Percentiles rank a stretch among this genome's conserved stretches.
These are phyloP conservation scores for Aegilops speltoides DNA, from an alignment of 176 grass and related monocot genomes.

Conservation along the genomic window DNA sequence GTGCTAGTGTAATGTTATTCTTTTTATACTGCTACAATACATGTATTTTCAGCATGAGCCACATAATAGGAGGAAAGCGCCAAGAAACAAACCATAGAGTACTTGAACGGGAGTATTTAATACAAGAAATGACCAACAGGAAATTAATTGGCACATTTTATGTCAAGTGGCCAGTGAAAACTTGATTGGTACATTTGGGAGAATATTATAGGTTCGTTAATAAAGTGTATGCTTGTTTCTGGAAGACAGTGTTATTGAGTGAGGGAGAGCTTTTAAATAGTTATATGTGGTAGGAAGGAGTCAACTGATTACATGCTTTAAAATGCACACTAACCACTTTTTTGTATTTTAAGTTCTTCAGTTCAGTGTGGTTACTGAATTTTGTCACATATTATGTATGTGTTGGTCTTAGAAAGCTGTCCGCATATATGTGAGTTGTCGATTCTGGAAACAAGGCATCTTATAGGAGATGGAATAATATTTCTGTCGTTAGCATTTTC, in stretches of 20 bases:
- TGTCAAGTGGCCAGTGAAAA: too few relatives aligned
- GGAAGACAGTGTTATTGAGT: too few relatives aligned
- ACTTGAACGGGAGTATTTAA: background rate
- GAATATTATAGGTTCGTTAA: too few relatives aligned
- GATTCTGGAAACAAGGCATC: background rate
- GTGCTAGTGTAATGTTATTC: background rate
- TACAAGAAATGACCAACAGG: background rate
- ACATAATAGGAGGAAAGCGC: background rate
- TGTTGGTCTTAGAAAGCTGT: background rate
- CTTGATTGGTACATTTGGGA: too few relatives aligned
- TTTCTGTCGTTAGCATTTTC: background rate
- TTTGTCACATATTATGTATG: background rate
- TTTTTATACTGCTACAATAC: background rate
- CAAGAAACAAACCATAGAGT: background rate
- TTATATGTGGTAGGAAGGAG: background rate
- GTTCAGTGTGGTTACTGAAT: background rate
- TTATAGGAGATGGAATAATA: background rate
- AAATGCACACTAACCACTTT: background rate
- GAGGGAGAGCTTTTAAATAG: background rate
- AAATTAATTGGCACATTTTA: background rate
- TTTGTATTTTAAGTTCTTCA: background rate
- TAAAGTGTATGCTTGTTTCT: too few relatives aligned
- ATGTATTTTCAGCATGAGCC: background rate
- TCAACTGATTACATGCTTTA: background rate
- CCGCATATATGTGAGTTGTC: background rate